These are phyloP conservation scores for Cordyceps cateniannulata DNA, from an alignment of 2,329 filamentous ascomycete species.

Conservation along the genomic window DNA sequence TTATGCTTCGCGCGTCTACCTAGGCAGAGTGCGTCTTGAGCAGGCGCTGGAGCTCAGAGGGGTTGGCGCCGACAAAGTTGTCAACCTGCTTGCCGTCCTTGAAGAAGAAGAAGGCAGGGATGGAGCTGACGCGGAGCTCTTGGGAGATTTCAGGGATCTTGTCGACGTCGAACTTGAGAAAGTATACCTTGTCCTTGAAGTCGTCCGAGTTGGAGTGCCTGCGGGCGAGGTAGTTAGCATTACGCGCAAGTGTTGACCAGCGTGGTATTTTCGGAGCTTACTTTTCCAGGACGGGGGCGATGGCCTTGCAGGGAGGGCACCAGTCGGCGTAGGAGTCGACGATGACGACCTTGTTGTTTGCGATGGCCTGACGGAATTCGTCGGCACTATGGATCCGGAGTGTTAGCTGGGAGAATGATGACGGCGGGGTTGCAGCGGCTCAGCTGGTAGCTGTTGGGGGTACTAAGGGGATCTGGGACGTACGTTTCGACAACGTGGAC, in stretches of 20 bases:
- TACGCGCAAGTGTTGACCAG: background rate
- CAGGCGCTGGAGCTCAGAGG: slow-evolving; percentile 52
- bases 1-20: background rate
- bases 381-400: slow-evolving; percentile 5
- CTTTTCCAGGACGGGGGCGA: slow-evolving; percentile 61
- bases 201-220: slow-evolving; percentile 32
- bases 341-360: slow-evolving; percentile 55
- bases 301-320: slow-evolving; percentile 94
- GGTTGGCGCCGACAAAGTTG: slow-evolving; percentile 77
- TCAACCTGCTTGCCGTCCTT: slow-evolving; percentile 66
- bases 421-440: background rate
- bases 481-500: slow-evolving; percentile 13
- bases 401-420: background rate
- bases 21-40: slow-evolving; percentile 22
- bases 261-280: slow-evolving; percentile 16
- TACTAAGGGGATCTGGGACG: background rate
- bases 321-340: slow-evolving; percentile 85
- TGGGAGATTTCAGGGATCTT: slow-evolving; percentile 66
- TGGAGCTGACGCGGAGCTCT: slow-evolving; percentile 76
- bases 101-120: slow-evolving; percentile 89
- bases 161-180: slow-evolving; percentile 91
- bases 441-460: background rate
- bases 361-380: slow-evolving; percentile 14
- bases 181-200: slow-evolving; percentile 55
- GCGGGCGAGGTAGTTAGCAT: background rate